Conservation (phyloP, 306 rosid genomes). For the Cucurbita argyrosperma region DNA sequence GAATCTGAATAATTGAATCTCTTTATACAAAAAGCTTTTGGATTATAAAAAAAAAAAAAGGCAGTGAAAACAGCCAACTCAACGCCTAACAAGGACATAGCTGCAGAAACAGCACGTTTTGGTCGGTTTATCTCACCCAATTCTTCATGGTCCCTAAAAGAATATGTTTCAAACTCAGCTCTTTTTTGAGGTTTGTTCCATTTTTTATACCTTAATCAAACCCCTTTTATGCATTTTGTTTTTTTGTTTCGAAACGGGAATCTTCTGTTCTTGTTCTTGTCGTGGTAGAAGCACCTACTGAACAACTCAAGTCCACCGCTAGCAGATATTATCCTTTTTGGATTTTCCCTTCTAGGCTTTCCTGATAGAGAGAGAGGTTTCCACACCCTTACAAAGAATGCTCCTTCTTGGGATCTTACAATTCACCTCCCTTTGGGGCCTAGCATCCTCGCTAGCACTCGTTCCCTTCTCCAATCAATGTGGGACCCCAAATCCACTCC, state of each 20-base stretch:
- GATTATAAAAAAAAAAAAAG: background rate
- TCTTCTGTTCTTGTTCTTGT: slow-evolving; percentile 5
- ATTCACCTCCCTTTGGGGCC: too few species aligned
- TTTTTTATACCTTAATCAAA: background rate
- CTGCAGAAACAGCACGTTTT: slow-evolving; percentile 16
- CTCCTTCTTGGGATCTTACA: too few species aligned
- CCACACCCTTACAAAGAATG: too few species aligned
- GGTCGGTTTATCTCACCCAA: slow-evolving; percentile 13
- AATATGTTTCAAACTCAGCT: background rate
- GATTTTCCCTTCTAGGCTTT: too few species aligned
- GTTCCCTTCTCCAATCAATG: too few species aligned
- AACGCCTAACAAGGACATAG: slow-evolving; percentile 31
- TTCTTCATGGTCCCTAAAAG: slow-evolving; percentile 26
- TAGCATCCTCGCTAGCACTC: too few species aligned
- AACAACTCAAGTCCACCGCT: too few species aligned
- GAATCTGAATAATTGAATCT: background rate
- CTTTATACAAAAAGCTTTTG: background rate
- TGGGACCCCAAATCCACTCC: too few species aligned
- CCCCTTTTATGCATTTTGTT: background rate
- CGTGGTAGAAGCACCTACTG: background rate
- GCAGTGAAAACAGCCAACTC: slow-evolving; percentile 23
- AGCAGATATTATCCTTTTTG: too few species aligned
- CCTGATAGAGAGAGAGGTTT: too few species aligned
- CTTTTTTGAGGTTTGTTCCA: background rate
- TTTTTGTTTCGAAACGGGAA: background rate